Conservation (phyloP, 2,329 filamentous ascomycete genomes). For the Akanthomyces uredinophilus region DNA sequence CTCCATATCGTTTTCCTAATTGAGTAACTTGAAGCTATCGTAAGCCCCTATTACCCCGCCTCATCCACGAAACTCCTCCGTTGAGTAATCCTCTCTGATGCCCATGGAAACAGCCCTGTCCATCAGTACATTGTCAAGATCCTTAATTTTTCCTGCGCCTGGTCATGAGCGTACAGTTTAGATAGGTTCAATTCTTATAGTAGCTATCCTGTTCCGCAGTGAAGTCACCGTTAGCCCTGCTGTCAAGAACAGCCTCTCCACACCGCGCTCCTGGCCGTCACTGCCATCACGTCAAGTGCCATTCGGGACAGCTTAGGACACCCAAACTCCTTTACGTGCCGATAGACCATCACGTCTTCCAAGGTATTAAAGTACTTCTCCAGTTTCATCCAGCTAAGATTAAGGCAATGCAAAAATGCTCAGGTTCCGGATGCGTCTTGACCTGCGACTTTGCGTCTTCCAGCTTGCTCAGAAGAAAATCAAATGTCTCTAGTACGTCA, state of each 20-base stretch:
- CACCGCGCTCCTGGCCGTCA: constrained; percentile 12
- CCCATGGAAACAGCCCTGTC: background rate
- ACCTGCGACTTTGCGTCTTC: too few relatives aligned
- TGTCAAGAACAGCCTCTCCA: constrained; percentile 14
- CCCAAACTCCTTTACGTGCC: background rate
- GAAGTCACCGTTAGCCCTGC: constrained; percentile 3
- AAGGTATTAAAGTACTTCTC: background rate
- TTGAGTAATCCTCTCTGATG: background rate
- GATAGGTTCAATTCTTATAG: background rate
- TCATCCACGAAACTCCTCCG: background rate
- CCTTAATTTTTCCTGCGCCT: background rate
- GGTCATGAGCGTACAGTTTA: background rate
- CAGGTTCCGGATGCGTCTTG: too few relatives aligned
- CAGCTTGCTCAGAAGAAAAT: too few relatives aligned
- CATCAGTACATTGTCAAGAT: constrained; percentile 3
- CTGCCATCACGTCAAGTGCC: constrained; percentile 12
- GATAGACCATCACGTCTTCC: background rate
- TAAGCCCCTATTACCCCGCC: background rate
- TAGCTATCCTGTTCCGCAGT: constrained; percentile 4
- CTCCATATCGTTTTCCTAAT: constrained; percentile 1
- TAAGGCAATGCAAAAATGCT: too few relatives aligned
- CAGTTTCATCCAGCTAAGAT: background rate
- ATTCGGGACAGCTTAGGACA: constrained; percentile 7
- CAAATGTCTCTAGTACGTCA: too few relatives aligned
- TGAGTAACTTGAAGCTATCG: background rate